A percentile compares a stretch with the other conserved stretches of the same genome.
Conservation (phyloP, 306 rosid genomes). For the Mimosa pudica region DNA sequence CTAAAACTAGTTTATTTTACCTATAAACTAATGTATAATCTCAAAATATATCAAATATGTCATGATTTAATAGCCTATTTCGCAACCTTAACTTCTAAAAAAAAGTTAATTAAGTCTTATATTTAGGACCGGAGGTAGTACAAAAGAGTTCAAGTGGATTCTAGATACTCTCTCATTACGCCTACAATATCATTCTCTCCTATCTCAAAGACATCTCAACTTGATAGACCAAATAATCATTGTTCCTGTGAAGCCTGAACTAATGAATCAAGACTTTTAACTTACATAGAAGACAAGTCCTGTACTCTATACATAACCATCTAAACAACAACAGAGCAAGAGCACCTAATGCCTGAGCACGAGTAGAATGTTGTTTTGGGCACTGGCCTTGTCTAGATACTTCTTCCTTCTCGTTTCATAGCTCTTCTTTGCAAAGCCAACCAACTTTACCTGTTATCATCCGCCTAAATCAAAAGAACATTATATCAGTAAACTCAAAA, state of each 20-base stretch:
- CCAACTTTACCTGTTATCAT: constrained; percentile 37
- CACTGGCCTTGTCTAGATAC: constrained; percentile 9
- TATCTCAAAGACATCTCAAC: background rate
- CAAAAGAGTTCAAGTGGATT: background rate
- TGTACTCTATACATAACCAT: constrained; percentile 14
- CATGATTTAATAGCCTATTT: no score
- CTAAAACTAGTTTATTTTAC: no score
- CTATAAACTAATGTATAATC: no score
- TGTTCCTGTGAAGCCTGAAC: constrained; percentile 25
- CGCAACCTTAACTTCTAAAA: no score
- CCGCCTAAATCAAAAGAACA: constrained; percentile 44
- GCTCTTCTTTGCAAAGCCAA: constrained; percentile 45
- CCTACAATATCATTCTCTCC: background rate
- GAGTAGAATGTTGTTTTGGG: constrained; percentile 5
- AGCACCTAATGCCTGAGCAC: constrained; percentile 3
- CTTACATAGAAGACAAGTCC: constrained; percentile 29
- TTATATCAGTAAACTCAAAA: constrained; percentile 23
- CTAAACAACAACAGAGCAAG: background rate
- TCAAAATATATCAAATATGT: no score
- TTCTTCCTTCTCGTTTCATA: constrained; percentile 38
- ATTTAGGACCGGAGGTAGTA: no score
- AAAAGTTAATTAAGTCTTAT: no score
- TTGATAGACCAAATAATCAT: background rate
- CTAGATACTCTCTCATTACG: background rate
- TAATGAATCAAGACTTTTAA: constrained; percentile 1